phyloP scores from a whole-genome alignment of 805 yeast species.

The Nakazawaea wyomingensis region DNA sequence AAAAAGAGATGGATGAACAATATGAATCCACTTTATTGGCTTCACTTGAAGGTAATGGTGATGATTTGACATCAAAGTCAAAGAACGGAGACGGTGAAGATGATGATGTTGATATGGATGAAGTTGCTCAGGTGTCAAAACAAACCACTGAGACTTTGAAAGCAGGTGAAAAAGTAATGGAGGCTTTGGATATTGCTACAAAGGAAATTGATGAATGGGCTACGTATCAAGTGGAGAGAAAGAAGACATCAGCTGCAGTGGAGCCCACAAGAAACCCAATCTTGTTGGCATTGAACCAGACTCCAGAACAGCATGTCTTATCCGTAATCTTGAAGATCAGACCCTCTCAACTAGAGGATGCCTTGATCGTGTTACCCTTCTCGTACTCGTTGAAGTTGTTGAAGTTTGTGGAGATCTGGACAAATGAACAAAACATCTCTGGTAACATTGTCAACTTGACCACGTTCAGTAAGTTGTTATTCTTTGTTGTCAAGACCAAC shows the following conservation, averaged over 20 bases:
- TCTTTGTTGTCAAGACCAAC: constrained; percentile 68
- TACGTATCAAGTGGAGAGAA: constrained; percentile 42
- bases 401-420: constrained; percentile 72
- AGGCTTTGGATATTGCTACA: constrained; percentile 80
- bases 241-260: constrained; percentile 43
- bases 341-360: constrained; percentile 88
- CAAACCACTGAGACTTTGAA: constrained; percentile 90
- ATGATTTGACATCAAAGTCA: constrained; percentile 30
- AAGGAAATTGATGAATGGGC: constrained; percentile 59
- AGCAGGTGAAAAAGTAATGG: constrained; percentile 90
- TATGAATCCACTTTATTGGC: constrained; percentile 78
- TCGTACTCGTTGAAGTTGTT: constrained; percentile 71
- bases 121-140: constrained; percentile 60
- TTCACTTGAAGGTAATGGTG: constrained; percentile 59
- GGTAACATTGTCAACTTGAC: constrained; percentile 46
- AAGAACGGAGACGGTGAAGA: constrained; percentile 31
- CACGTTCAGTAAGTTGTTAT: constrained; percentile 67
- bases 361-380: constrained; percentile 84
- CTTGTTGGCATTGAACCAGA: constrained; percentile 63
- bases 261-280: constrained; percentile 66
- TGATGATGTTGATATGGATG: constrained; percentile 42
- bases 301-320: constrained; percentile 77
- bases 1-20: constrained; percentile 88
- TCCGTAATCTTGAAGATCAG: constrained; percentile 64
- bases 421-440: constrained; percentile 39